Percentiles rank a stretch among this genome's conserved stretches.
These are phyloP conservation scores for Myriosclerotinia duriaeana DNA, from an alignment of 2,329 filamentous ascomycete species.

Conservation along the genomic window DNA sequence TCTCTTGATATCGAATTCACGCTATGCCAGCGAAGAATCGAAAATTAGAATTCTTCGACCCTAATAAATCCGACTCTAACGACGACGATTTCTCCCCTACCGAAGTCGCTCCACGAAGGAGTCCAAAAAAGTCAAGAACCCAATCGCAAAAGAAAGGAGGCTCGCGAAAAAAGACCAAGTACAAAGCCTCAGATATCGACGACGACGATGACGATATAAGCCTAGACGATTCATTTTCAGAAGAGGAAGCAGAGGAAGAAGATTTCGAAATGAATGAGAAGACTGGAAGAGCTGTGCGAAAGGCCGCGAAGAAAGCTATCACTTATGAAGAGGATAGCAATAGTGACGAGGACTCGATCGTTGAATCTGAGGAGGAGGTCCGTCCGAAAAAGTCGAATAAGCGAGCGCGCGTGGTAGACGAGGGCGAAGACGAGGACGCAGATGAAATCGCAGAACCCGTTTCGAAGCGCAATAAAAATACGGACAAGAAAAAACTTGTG, in stretches of 20 bases:
- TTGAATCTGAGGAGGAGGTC: conserved; percentile 34
- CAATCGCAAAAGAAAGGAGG: conserved; percentile 36
- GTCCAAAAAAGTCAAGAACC: conserved; percentile 43
- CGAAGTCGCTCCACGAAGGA: conserved; percentile 49
- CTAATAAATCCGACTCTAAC: conserved; percentile 64
- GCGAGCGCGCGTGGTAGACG: conserved; percentile 30
- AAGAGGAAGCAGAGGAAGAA: conserved; percentile 44
- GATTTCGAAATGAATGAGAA: conserved; percentile 48
- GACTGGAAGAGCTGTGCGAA: conserved; percentile 51
- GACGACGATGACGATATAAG: conserved; percentile 57
- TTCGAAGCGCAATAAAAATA: conserved; percentile 18
- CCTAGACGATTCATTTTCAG: conserved; percentile 51
- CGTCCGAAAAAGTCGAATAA: conserved; percentile 33
- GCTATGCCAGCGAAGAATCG: conserved; percentile 43
- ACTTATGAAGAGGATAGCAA: conserved; percentile 52
- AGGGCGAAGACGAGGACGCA: conserved; percentile 37
- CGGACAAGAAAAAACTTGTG: conserved; percentile 29
- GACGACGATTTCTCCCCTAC: conserved; percentile 65
- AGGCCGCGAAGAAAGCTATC: conserved; percentile 47
- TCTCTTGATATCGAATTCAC: conserved; percentile 2
- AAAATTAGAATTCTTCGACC: conserved; percentile 63
- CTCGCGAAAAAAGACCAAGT: conserved; percentile 46
- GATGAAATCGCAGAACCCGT: conserved; percentile 28
- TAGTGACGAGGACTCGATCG: conserved; percentile 42
- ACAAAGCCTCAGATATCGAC: conserved; percentile 62